Base-by-base conservation (phyloP, 2,329 filamentous ascomycete species). In the Penicillium paneum region DNA sequence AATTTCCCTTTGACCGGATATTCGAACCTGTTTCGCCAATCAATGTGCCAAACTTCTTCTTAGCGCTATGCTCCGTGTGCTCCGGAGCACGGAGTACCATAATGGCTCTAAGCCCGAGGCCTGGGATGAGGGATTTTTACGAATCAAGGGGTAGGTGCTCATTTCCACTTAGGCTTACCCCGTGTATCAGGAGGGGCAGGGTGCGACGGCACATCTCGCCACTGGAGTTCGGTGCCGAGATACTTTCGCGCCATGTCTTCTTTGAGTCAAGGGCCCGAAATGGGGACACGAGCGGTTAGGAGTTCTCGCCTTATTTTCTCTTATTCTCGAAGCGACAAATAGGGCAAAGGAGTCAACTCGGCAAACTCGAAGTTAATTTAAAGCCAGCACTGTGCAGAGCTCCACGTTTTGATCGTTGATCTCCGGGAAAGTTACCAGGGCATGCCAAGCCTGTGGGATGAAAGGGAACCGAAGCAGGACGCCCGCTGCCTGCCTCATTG, bases 231-330 rank as follows among this genome's bases (percentile, higher is more conserved):
- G 39, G 29, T 51, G 49, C 59, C 52, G 50, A 60, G 55, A 40
- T 24, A 28, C 32, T 45, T 35, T 49, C 31, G 17, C 55, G 47
- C 46, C 46, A 54, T 57, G 38, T 44, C 59, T 50, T 12, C 12
- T 60, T 63, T 34, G 3, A 51, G 61, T 46, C 41, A 62, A 58
- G 57, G 50, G 53, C 36, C 61, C 59, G 57, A 59, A 36, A 50
- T 49, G 52, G 43, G 26, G 32, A 42, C 17, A 15, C 28, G 15
- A 39, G 28, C 40, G 47, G 40, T 13, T 43, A 49, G 44, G 3
- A n/a, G 13, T 34, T 31, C 35, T 17, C 31, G 19, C 32, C 34
- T 26, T 32, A 29, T n/a, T 21, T 50, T 40, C 35, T 43, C 49
- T 41, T 24, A 21, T 29, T 26, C 12, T 32, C 28, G 12, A 13